Evolutionary conservation across 306 rosid species (phyloP), one percentile per base, ranked within the genome.

Genomic region (Cucurbita maxima): DNA sequence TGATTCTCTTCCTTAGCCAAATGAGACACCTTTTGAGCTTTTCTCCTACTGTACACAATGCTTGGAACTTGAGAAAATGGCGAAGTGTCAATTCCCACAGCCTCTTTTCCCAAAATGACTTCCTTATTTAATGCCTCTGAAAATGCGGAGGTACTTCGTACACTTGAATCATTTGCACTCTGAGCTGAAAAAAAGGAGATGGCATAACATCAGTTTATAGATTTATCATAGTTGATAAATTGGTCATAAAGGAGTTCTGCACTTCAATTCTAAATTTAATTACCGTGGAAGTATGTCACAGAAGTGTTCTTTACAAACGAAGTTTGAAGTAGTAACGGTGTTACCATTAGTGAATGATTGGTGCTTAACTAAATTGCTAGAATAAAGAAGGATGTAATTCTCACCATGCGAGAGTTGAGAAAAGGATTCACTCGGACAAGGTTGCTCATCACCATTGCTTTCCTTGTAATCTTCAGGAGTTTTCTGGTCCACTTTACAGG

Each of bases 41-140:
- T 89, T 82, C 69, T 88, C 76, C 91, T 82, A 71, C 81, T 70
- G 85, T 88, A 89, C 71, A 87, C 87, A 25, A 77, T 52, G 4
- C 56, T 83, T 67, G 85, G 83, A 51, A 30, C 77, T 73, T 79
- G 85, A 71, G 81, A 75, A 64, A 72, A 41, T 54, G 88, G 51
- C 67, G 15, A 16, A 51, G 36, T 76, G 74, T 60, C 76, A 71
- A 79, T 71, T 75, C 86, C 79, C 67, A 60, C 80, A 79, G 67
- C 78, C 57, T 13, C 77, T n/a, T 75, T 59, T 69, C 79, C 57
- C 69, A 55, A 60, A 76, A 52, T 53, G 64, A 58, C 77, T 86
- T 79, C 83, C 73, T 84, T 80, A 52, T 43, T 72, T 66, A 77
- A 30, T 75, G 67, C 68, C 61, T 76, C 71, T 62, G 81, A 79